phyloP scores from a whole-genome alignment of 805 yeast genomes.

The Ogataea polymorpha region DNA sequence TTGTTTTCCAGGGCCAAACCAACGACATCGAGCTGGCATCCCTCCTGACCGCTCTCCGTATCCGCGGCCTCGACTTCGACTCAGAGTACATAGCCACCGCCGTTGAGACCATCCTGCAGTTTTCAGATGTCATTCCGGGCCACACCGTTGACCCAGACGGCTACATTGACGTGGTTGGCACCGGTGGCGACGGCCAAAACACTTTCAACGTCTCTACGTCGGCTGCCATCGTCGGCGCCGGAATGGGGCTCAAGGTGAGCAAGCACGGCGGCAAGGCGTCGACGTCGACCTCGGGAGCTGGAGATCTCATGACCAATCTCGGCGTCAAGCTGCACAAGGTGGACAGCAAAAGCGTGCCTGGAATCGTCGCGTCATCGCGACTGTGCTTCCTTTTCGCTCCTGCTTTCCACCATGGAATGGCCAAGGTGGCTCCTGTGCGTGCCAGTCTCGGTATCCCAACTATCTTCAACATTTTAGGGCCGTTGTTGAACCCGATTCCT shows the following conservation, averaged over 20 bases:
- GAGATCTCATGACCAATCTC: conserved; percentile 76
- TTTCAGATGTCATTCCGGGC: conserved; percentile 53
- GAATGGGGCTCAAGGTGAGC: conserved; percentile 75
- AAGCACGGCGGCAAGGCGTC: conserved; percentile 98
- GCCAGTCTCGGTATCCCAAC: conserved; percentile 83
- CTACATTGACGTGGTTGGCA: conserved; percentile 89
- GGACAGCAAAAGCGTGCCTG: conserved; percentile 57
- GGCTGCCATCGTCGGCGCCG: conserved; percentile 91
- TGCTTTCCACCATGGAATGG: conserved; percentile 91
- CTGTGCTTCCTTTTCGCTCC: conserved; percentile 87
- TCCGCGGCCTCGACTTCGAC: conserved; percentile 73
- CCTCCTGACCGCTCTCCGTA: conserved; percentile 73
- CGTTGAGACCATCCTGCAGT: conserved; percentile 67
- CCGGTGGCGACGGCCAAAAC: conserved; percentile 98
- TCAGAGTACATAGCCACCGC: conserved; percentile 86
- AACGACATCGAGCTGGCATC: conserved; percentile 71
- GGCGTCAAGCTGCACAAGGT: conserved; percentile 81
- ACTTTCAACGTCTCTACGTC: conserved; percentile 97
- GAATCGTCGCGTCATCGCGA: conserved; percentile 45
- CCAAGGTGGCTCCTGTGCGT: conserved; percentile 73
- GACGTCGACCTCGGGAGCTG: conserved; percentile 90
- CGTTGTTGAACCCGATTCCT: conserved; percentile 88
- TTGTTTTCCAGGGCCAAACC: conserved; percentile 58
- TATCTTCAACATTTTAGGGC: conserved; percentile 91
- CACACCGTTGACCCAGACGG: conserved; percentile 45